Base-by-base conservation (phyloP, 192 early-diverging fungal genomes). In the Pilaira anomala region DNA sequence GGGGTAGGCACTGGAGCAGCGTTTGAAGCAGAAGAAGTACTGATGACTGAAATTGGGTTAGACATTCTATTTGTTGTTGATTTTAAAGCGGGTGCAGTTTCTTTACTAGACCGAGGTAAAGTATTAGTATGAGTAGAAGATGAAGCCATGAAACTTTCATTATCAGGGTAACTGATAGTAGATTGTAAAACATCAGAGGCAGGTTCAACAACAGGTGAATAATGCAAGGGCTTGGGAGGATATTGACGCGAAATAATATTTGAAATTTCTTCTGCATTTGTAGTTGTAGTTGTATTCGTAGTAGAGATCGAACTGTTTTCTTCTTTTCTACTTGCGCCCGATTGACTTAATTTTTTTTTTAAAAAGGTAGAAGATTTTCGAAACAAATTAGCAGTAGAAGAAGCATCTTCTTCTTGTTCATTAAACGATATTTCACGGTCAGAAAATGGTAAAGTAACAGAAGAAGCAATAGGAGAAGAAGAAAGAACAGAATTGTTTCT, bases 171-270 rank as follows among this genome's bases (percentile, higher is more conserved):
- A 36, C 16, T 30, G 28, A 55, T 29, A 7, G 30, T 18, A 12
- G n/a, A 22, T 21, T 55, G 8, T 55, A 55, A 19, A 19, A 29
- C 14, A 55, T 55, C 53, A 1, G 53, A 19, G 19, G 53, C 18
- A 24, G 56, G 56, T 25, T 58, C 56, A 14, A 42, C 33, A 1
- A 58, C 56, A 41, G 56, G 40, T 25, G 56, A 42, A 41, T 58
- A 58, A 13, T 58, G 56, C 22, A 58, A 26, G 22, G 56, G 56
- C 14, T 58, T 58, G 22, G 56, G 56, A 36, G 56, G 56, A 41
- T 58, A 58, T 13, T 40, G 40, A 26, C 56, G 56, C 22, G 56
- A 58, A 2, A 58, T 33, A 14, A 42, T 58, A 4, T 55, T 55
- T 3, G 53, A 55, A 6, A 55, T 55, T 3, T 55, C 53, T 18